These are phyloP conservation scores for Nemania diffusa DNA, from an alignment of 2,329 filamentous ascomycete genomes.

Conservation along the genomic window DNA sequence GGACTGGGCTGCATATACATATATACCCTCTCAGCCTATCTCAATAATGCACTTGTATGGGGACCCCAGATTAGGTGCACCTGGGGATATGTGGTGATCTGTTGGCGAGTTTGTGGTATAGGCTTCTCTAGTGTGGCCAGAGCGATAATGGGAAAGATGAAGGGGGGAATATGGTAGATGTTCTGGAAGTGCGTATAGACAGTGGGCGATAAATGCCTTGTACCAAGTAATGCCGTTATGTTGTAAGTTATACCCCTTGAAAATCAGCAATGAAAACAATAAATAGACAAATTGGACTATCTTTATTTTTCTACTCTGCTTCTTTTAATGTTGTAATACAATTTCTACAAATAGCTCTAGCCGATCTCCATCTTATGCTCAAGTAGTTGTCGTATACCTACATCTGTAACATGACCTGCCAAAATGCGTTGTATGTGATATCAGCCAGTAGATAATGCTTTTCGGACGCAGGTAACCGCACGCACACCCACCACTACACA, in stretches of 20 bases:
- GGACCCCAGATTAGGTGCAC: slow-evolving; percentile 6
- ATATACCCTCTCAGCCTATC: slow-evolving; percentile 26
- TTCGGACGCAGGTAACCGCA: slow-evolving; percentile 1
- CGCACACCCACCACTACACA: background rate
- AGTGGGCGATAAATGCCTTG: background rate
- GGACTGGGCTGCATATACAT: slow-evolving; percentile 29
- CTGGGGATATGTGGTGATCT: background rate
- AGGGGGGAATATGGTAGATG: background rate
- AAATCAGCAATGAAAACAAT: slow-evolving; percentile 10
- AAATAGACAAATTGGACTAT: background rate
- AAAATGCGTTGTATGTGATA: background rate
- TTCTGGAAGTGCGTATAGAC: slow-evolving; percentile 23
- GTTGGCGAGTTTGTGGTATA: background rate
- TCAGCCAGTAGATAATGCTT: slow-evolving; percentile 3
- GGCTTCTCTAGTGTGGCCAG: slow-evolving; percentile 36
- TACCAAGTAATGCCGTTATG: slow-evolving; percentile 18
- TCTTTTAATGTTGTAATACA: background rate
- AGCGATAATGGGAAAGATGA: slow-evolving; percentile 27
- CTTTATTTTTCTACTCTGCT: background rate
- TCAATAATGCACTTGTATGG: background rate
- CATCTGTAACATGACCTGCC: background rate
- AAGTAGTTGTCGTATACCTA: no score
- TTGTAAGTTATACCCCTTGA: slow-evolving; percentile 30
- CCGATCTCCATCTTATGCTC: no score
- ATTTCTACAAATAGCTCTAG: no score